Percentiles rank a stretch among this genome's conserved stretches.
Evolutionary conservation across 2,329 filamentous ascomycete genomes (phyloP).

Genomic region (Ustulina deusta): DNA sequence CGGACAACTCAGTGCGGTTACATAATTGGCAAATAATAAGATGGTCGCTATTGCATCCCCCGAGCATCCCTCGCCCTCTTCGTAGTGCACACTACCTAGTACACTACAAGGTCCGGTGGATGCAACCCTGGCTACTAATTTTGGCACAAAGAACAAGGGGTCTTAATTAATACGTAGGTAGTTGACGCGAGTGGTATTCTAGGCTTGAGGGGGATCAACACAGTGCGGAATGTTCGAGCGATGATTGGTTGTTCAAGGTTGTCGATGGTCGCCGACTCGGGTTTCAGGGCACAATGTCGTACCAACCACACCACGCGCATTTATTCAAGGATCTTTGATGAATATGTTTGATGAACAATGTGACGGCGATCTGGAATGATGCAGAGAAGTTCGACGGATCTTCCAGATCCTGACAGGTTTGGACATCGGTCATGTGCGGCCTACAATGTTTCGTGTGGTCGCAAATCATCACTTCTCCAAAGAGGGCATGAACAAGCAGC

Average conservation of each 20-base stretch:
- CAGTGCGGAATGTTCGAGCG: constrained; percentile 22
- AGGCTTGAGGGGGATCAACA: constrained; percentile 20
- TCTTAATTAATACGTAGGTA: constrained; percentile 13
- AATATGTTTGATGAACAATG: constrained; percentile 35
- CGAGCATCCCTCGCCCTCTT: constrained; percentile 2
- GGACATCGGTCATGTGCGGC: constrained; percentile 30
- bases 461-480: constrained; percentile 21
- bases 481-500: not conserved
- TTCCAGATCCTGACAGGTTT: constrained; percentile 35
- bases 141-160: constrained; percentile 37
- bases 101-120: constrained; percentile 21
- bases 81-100: constrained; percentile 7
- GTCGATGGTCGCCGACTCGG: constrained; percentile 41
- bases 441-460: constrained; percentile 33
- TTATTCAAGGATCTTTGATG: constrained; percentile 23
- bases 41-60: constrained; percentile 30
- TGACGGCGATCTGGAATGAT: constrained; percentile 43
- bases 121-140: constrained; percentile 39
- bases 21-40: constrained; percentile 35
- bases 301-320: constrained; percentile 33
- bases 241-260: constrained; percentile 21
- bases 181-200: constrained; percentile 11
- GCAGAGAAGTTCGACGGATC: constrained; percentile 41
- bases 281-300: constrained; percentile 39
- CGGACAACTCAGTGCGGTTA: constrained; percentile 26